Conservation (phyloP, 371 early-diverging fungal species). For the Mortierella sp. region DNA sequence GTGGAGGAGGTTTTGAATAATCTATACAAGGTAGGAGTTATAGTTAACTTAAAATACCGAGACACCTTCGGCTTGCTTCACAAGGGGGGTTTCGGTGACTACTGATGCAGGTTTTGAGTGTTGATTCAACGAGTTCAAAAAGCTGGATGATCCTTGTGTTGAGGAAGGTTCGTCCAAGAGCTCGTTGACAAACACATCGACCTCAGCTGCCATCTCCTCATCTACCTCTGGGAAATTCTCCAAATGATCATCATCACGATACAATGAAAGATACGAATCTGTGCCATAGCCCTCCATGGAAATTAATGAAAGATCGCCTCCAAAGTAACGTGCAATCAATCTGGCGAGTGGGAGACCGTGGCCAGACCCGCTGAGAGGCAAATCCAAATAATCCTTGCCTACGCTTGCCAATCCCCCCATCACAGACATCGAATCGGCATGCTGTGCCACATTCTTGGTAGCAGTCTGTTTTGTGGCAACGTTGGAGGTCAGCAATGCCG, state of each 20-base stretch:
- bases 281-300: slow-evolving; percentile 83
- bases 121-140: background rate
- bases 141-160: background rate
- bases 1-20: background rate
- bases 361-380: slow-evolving; percentile 64
- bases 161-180: slow-evolving; percentile 39
- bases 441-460: slow-evolving; percentile 18
- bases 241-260: slow-evolving; percentile 64
- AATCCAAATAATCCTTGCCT: slow-evolving; percentile 57
- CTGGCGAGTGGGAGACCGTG: slow-evolving; percentile 62
- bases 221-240: slow-evolving; percentile 65
- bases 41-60: background rate
- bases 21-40: background rate
- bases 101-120: background rate
- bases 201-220: slow-evolving; percentile 50
- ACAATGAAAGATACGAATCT: slow-evolving; percentile 79
- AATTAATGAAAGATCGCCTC: slow-evolving; percentile 78
- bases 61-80: background rate
- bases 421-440: slow-evolving; percentile 58
- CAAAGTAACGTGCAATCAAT: slow-evolving; percentile 68
- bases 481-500: slow-evolving; percentile 27
- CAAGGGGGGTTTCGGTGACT: background rate
- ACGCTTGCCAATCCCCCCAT: slow-evolving; percentile 58
- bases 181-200: slow-evolving; percentile 49
- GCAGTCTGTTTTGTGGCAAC: slow-evolving; percentile 13